Evolutionary conservation across 2,329 filamentous ascomycete species (phyloP), one percentile per base, ranked within the genome.

Genomic region (Fusarium pseudoanthophilum): DNA sequence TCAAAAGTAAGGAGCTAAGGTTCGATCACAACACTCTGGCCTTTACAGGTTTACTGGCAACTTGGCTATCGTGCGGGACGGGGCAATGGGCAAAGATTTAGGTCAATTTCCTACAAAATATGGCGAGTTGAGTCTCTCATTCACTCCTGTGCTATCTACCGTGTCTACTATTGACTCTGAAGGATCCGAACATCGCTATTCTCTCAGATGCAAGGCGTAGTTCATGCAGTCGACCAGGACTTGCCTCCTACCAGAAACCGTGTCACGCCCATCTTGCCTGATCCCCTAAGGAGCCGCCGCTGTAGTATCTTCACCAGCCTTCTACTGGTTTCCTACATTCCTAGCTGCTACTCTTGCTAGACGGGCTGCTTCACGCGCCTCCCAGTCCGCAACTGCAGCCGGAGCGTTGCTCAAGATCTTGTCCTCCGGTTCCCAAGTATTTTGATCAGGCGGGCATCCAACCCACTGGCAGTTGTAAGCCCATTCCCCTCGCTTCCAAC

Each of bases 281-380:
- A 9, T 18, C 11, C 42, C 1, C n/a, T 5, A 6, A 45, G 3
- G 2, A 18, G 9, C 13, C n/a, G 11, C 16, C 11, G 4, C 4
- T 18, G 2, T 24, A 0, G n/a, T 9, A 1, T 18, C 16, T 10
- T 26, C n/a, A 0, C 11, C 16, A 26, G n/a, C 11, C 2, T 45
- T 7, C 6, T 10, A 5, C 24, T 14, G 7, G 4, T 2, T 14
- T 3, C 1, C 24, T 2, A 24, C 11, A 1, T 26, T 45, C 2
- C 11, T 24, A 20, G 24, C 42, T 5, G 42, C 24, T 0, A 26
- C 11, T 3, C 10, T 45, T 1, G 42, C 42, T 20, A 4, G 4
- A 1, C 42, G 42, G 4, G 4, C 7, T 0, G 11, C 42, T 26
- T 26, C 24, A 0, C 24, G 24, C 8, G 16, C 42, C 16, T 45